phyloP scores from a whole-genome alignment of 2,329 filamentous ascomycete genomes.

The Elsinoe batatas region DNA sequence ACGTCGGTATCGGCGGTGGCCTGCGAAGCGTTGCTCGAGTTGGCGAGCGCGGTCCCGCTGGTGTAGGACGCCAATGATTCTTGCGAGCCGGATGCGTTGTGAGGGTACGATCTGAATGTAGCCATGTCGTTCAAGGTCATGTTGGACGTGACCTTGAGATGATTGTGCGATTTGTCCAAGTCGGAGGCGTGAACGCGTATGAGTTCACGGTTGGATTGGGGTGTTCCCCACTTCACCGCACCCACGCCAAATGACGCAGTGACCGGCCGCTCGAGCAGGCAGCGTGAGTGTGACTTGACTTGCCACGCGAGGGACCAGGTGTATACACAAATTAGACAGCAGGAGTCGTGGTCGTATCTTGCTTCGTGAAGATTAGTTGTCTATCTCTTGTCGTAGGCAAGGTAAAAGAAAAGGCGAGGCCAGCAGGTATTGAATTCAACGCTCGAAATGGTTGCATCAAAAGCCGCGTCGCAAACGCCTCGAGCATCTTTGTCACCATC shows the following conservation, averaged over 20 bases:
- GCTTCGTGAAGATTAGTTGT: too few relatives aligned
- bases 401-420: background rate
- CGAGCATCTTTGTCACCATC: background rate
- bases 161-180: background rate
- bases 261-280: background rate
- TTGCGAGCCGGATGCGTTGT: constrained; percentile 5
- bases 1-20: constrained; percentile 23
- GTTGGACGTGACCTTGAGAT: background rate
- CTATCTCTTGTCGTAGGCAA: background rate
- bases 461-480: constrained; percentile 1
- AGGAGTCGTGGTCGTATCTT: too few relatives aligned
- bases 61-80: constrained; percentile 9
- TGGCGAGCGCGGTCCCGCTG: constrained; percentile 7
- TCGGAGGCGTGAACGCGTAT: constrained; percentile 3
- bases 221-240: constrained; percentile 1
- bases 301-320: background rate
- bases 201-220: background rate
- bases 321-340: background rate
- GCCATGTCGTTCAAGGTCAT: constrained; percentile 9
- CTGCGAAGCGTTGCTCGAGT: constrained; percentile 11
- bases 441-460: background rate
- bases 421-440: constrained; percentile 7
- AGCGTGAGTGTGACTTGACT: background rate
- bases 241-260: constrained; percentile 10
- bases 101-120: constrained; percentile 11